Conservation (phyloP, 2,329 filamentous ascomycete species). For the Polychaeton citri region DNA sequence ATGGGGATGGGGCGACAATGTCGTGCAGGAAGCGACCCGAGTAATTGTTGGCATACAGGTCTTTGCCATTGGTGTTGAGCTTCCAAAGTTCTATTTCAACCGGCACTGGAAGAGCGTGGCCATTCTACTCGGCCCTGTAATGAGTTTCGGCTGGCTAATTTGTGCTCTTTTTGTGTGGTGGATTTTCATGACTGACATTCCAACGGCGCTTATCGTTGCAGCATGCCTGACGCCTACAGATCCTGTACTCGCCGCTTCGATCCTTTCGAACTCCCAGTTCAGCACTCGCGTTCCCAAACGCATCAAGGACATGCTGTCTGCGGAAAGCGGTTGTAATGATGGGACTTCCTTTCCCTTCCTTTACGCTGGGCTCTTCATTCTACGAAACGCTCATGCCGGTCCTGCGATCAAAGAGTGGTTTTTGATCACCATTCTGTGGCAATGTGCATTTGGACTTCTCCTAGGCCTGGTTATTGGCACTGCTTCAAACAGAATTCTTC, state of each 20-base stretch:
- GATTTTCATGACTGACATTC: conserved; percentile 32
- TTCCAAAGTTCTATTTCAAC: conserved; percentile 32
- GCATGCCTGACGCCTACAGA: conserved; percentile 46
- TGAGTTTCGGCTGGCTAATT: conserved; percentile 36
- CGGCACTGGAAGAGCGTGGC: conserved; percentile 39
- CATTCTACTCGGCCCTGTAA: conserved; percentile 38
- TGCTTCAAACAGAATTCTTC: conserved; percentile 34
- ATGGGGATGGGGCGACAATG: conserved; percentile 30
- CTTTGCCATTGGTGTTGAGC: conserved; percentile 23
- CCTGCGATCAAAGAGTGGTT: conserved; percentile 38
- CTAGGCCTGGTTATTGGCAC: conserved; percentile 36
- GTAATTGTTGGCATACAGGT: conserved; percentile 34
- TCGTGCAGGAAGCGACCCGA: conserved; percentile 29
- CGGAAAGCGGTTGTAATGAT: conserved; percentile 44
- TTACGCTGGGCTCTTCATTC: conserved; percentile 36
- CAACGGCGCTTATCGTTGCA: conserved; percentile 37
- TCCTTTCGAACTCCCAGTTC: conserved; percentile 41
- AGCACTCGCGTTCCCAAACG: conserved; percentile 38
- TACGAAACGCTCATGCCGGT: conserved; percentile 25
- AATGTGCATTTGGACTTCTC: conserved; percentile 36
- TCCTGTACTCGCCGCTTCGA: conserved; percentile 41
- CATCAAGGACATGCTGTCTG: conserved; percentile 37
- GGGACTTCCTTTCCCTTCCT: conserved; percentile 44
- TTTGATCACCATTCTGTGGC: conserved; percentile 41
- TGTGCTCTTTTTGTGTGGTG: conserved; percentile 33